Conservation (phyloP, 345 rosid genomes). For the Anacardium occidentale region DNA sequence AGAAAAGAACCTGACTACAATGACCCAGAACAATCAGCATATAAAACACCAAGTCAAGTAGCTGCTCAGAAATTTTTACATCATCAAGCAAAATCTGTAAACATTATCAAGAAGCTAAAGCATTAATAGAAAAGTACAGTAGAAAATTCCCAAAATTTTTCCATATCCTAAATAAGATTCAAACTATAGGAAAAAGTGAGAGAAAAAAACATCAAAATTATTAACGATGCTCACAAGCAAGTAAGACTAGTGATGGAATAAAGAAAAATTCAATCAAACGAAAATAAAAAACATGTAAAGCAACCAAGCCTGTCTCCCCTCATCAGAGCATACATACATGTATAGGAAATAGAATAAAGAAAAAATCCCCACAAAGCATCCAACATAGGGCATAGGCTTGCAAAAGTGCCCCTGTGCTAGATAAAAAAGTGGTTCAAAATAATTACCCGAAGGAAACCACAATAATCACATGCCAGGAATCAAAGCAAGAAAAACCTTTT, state of each 20-base stretch:
- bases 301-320: neutral
- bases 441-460: neutral
- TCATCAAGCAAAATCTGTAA: conserved; percentile 88
- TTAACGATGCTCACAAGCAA: neutral
- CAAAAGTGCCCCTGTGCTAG: neutral
- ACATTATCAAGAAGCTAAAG: conserved; percentile 2
- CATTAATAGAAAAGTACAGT: neutral
- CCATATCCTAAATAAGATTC: conserved; percentile 1
- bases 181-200: neutral
- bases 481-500: neutral
- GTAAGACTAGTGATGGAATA: neutral
- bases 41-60: conserved; percentile 72
- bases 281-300: conserved; percentile 1
- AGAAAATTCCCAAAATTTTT: neutral
- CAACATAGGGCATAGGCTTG: no score
- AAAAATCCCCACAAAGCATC: no score
- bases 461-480: neutral
- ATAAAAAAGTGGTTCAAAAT: neutral
- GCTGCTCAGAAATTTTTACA: conserved; percentile 69
- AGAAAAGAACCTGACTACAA: conserved; percentile 52
- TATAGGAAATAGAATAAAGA: no score
- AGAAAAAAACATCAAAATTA: conserved; percentile 2
- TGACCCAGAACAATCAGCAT: conserved; percentile 46
- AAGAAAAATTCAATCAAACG: neutral
- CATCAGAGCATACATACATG: neutral